Evolutionary conservation across 2,329 filamentous ascomycete genomes (phyloP).

Genomic region (Neonectria hederae): DNA sequence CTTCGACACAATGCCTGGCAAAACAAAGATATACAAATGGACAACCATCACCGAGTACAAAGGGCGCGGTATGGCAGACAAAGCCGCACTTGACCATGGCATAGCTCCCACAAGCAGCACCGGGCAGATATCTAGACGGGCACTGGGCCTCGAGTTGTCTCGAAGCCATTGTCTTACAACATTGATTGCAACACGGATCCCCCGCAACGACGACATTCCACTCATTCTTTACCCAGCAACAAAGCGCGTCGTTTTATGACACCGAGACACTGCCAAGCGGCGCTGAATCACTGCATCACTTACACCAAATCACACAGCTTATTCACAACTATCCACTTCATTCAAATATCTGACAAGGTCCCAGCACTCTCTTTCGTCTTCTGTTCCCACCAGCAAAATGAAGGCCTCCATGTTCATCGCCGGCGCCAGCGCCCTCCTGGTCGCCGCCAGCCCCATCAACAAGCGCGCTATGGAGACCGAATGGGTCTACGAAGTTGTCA

Average conservation of each 20-base stretch:
- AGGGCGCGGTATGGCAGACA: background rate
- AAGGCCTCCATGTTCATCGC: constrained; percentile 59
- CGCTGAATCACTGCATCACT: constrained; percentile 26
- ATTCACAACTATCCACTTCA: constrained; percentile 9
- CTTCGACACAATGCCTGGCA: background rate
- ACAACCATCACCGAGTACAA: background rate
- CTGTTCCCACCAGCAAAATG: constrained; percentile 52
- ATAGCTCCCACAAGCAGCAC: background rate
- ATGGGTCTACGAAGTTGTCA: constrained; percentile 53
- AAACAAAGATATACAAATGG: background rate
- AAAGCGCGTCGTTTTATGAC: background rate
- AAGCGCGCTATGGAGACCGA: constrained; percentile 54
- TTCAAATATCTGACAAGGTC: constrained; percentile 38
- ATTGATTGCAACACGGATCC: background rate
- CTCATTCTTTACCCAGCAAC: background rate
- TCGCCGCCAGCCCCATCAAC: constrained; percentile 53
- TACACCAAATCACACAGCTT: constrained; percentile 30
- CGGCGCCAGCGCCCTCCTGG: constrained; percentile 57
- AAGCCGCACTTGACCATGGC: background rate
- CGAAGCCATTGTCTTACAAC: constrained; percentile 12
- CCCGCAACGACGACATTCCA: constrained; percentile 16
- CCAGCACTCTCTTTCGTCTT: constrained; percentile 28
- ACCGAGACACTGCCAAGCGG: constrained; percentile 33
- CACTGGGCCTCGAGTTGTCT: constrained; percentile 6
- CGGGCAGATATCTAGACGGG: background rate